Evolutionary conservation across 2,329 filamentous ascomycete species (phyloP), one percentile per base, ranked within the genome.

Genomic region (Ceratocystiopsis sp.): DNA sequence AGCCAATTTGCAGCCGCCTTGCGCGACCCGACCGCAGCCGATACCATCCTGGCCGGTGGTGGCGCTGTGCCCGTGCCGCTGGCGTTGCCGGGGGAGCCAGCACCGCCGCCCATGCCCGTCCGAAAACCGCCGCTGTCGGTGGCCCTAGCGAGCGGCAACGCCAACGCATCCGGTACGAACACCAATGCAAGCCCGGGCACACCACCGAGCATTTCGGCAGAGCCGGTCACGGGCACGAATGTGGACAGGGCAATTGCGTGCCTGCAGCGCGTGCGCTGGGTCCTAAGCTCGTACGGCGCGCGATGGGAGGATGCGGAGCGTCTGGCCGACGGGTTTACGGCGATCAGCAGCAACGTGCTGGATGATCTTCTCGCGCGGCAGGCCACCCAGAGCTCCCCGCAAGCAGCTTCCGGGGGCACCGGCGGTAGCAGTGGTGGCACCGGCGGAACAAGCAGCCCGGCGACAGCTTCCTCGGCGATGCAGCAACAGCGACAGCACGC

Each of bases 1-100:
- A 74, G 67, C 46, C 76, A 80, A 51, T 71, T 80, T 45, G 59
- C 77, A 15, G 71, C 73, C 1, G 72, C 78, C 9, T 58, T 80
- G n/a, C 63, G 64, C 4, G 71, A 74, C 47, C 66, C 70, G 1
- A 17, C 46, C 5, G 41, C 48, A 0, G 68, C 70, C 42, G 70
- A 78, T 37, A 58, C 71, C 47, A 63, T 79, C 3, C 59, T 79
- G 8, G 66, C 68, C 0, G 69, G 68, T 7, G 55, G 44, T 7
- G 47, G 63, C 2, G 60, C 60, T 0, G 61, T 71, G 2, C 61
- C 67, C 1, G 58, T 65, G 14, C 67, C 65, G 1, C 53, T 61
- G 6, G 53, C 63, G 11, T 56, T 62, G 2, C 61, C 64, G 0
- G 69, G 68, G 17, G 66, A 66, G 32, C 64, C 64, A 3, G 57